phyloP scores from a whole-genome alignment of 495 filamentous ascomycete genomes.

The Xanthoparmelia taractica region DNA sequence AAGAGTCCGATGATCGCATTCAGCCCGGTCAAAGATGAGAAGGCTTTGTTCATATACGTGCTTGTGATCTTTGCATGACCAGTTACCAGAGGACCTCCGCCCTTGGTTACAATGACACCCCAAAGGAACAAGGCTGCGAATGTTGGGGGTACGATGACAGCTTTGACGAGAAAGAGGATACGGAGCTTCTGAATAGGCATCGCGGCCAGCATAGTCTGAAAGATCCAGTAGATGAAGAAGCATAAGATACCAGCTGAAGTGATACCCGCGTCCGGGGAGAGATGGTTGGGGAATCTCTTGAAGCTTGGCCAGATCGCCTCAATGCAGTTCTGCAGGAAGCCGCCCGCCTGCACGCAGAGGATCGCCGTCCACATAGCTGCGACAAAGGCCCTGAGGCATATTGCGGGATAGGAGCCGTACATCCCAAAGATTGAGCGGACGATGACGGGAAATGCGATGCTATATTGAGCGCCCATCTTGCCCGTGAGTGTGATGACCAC shows the following conservation, averaged over 20 bases:
- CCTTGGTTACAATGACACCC: constrained; percentile 41
- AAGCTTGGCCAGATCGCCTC: constrained; percentile 53
- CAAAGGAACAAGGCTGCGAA: constrained; percentile 48
- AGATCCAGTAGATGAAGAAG: constrained; percentile 45
- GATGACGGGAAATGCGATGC: constrained; percentile 30
- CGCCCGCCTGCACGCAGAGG: constrained; percentile 41
- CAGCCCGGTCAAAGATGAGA: constrained; percentile 36
- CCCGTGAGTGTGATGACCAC: constrained; percentile 41
- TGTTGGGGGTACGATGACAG: constrained; percentile 44
- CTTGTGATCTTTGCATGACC: constrained; percentile 33
- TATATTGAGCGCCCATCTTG: constrained; percentile 34
- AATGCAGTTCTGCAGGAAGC: constrained; percentile 38
- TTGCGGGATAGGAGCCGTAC: constrained; percentile 51
- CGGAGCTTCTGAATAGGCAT: constrained; percentile 51
- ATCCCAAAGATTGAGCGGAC: constrained; percentile 38
- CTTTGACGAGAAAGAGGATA: constrained; percentile 54
- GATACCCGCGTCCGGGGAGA: constrained; percentile 37
- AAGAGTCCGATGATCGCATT: constrained; percentile 42
- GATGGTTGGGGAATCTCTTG: constrained; percentile 43
- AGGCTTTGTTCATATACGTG: constrained; percentile 36
- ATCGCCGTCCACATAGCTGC: constrained; percentile 45
- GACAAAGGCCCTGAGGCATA: constrained; percentile 38
- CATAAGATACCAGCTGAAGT: constrained; percentile 42
- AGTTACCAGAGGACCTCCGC: constrained; percentile 30
- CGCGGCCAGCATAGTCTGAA: constrained; percentile 37